Base-by-base conservation (phyloP, 129 eudicot species). In the Saussurea involucrata region DNA sequence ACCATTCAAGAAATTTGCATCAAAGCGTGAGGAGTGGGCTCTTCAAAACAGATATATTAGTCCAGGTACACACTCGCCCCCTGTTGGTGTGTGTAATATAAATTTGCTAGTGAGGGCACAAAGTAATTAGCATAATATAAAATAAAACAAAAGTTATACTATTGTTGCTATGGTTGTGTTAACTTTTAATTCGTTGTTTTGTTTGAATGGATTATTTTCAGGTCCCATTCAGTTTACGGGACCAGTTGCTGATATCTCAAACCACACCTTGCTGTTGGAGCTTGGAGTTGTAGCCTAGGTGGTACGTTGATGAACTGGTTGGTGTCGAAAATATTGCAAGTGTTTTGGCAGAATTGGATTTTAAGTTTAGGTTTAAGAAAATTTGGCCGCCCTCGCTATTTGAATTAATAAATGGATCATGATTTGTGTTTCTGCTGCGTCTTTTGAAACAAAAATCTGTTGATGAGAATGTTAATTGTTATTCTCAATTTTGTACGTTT, bases 191-290 rank as follows among this genome's bases (percentile, higher is more conserved):
- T 18, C 15, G 25, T 55, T 1, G 32, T 71, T 32, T 55, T 1
- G 32, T 71, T 11, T 55, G 24, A 5, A 34, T 67, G 3, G 3
- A 12, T 81, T 33, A 8, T 29, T 36, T 55, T 24, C 90, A 94
- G 98, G 98, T 61, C 98, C 98, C 17, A 86, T 94, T 78, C 98
- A 94, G 78, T 94, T 94, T 57, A 85, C 77, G 40, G 98, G 98
- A 31, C 97, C 97, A 20, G 74, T 84, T 65, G 80, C 96, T 33
- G 84, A 85, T 71, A 80, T 83, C 67, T 81, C 87, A 5, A 94
- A 85, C 76, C 97, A 94, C 76, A 94, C 98, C 46, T 81, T 94
- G 36, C 68, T 91, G 84, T 71, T 94, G 96, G 98, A 94, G 85
- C 93, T 91, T 68, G 97, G 98, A 63, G 87, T 83, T 76, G 73